These are phyloP conservation scores for Gynandropsis gynandra DNA, from an alignment of 345 rosid species.

Conservation along the genomic window DNA sequence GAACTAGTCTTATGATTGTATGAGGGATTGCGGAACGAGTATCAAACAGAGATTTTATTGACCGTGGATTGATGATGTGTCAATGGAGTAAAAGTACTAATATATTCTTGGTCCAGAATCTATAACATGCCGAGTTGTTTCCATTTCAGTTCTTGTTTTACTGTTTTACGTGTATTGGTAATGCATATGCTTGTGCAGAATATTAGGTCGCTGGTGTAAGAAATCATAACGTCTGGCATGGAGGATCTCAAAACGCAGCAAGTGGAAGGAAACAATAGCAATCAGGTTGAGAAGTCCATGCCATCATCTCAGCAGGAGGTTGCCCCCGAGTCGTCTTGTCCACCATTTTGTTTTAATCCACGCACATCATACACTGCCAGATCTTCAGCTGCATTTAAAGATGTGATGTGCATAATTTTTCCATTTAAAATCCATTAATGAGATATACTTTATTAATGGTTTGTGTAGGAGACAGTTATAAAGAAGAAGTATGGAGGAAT, in stretches of 20 bases:
- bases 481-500: conserved; percentile 96
- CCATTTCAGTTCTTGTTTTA: too few species aligned
- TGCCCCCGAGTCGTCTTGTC: too few species aligned
- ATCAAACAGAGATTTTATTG: too few species aligned
- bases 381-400: not conserved
- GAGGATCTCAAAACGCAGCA: conserved; percentile 48
- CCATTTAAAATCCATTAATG: not conserved
- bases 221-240: conserved; percentile 39
- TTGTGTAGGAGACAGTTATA: conserved; percentile 54
- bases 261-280: conserved; percentile 35
- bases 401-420: not conserved
- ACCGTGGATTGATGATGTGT: too few species aligned
- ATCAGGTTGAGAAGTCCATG: conserved; percentile 34
- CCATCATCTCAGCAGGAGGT: conserved; percentile 73
- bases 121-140: too few species aligned
- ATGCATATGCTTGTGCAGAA: conserved; percentile 20
- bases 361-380: too few species aligned
- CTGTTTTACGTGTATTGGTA: too few species aligned
- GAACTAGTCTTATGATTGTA: too few species aligned
- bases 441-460: not conserved
- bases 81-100: too few species aligned
- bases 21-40: too few species aligned
- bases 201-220: conserved; percentile 23
- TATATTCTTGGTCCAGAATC: too few species aligned
- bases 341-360: too few species aligned